A percentile compares a stretch with the other conserved stretches of the same genome.
phyloP scores from a whole-genome alignment of 345 rosid species.

The Brassica rapa region DNA sequence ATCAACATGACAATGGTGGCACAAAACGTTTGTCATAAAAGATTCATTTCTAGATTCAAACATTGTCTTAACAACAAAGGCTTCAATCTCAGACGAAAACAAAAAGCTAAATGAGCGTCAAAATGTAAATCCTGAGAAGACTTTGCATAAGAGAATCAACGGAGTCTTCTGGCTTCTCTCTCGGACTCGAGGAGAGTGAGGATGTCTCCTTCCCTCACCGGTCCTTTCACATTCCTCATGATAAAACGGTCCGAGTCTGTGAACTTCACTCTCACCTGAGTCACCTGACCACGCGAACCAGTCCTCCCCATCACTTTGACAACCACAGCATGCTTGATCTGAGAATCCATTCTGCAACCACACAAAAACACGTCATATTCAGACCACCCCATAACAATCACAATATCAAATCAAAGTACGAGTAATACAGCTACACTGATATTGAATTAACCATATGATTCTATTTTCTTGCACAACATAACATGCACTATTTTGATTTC shows the following conservation, averaged over 20 bases:
- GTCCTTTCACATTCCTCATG: conserved; percentile 90
- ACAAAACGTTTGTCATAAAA: neutral
- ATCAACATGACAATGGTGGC: too few relatives aligned
- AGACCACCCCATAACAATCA: too few relatives aligned
- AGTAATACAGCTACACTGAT: neutral
- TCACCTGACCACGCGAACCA: conserved; percentile 45
- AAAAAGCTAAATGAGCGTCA: neutral
- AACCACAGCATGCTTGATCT: conserved; percentile 75
- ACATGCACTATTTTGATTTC: neutral
- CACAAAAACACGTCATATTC: too few relatives aligned
- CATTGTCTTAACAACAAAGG: conserved; percentile 9
- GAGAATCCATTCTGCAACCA: conserved; percentile 59
- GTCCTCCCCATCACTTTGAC: conserved; percentile 71
- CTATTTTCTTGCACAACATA: neutral
- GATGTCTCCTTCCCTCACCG: conserved; percentile 79
- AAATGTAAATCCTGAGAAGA: conserved; percentile 11
- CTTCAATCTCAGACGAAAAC: neutral
- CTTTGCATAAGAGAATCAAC: conserved; percentile 38
- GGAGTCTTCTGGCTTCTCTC: conserved; percentile 87
- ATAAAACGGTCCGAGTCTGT: conserved; percentile 47
- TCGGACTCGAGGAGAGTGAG: conserved; percentile 79
- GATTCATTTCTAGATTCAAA: conserved; percentile 1
- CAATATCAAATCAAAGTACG: too few relatives aligned
- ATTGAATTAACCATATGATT: neutral
- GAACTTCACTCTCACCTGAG: conserved; percentile 46